Conservation (phyloP, 129 eudicot species). For the Chrysanthemum lavandulifolium region DNA sequence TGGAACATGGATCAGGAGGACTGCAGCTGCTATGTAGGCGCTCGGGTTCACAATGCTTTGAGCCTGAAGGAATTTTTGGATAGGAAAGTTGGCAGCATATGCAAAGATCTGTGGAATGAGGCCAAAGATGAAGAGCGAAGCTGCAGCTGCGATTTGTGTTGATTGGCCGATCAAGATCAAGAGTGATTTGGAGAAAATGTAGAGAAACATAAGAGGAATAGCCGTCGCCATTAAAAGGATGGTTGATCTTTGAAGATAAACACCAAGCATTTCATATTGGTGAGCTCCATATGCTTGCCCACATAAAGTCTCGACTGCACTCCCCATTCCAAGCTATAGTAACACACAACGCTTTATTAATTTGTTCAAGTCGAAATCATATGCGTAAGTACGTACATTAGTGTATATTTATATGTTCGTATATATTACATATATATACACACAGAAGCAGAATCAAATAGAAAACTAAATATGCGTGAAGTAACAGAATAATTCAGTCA, state of each 20-base stretch:
- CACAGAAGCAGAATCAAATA: too few relatives aligned
- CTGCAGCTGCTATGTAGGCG: conserved; percentile 41
- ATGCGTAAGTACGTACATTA: neutral
- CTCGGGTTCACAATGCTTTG: conserved; percentile 62
- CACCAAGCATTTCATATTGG: conserved; percentile 46
- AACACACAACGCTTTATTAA: neutral
- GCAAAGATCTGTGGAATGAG: conserved; percentile 63
- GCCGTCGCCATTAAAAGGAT: conserved; percentile 39
- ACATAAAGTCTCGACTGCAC: conserved; percentile 56
- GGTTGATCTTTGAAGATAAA: conserved; percentile 55
- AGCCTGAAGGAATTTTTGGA: conserved; percentile 54
- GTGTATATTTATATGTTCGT: too few relatives aligned
- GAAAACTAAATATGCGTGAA: too few relatives aligned
- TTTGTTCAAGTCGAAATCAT: neutral
- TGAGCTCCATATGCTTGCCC: conserved; percentile 62
- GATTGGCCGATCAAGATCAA: conserved; percentile 48
- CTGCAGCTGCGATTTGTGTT: conserved; percentile 33
- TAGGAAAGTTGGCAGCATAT: conserved; percentile 48
- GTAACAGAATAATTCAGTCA: too few relatives aligned
- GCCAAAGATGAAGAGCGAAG: conserved; percentile 51
- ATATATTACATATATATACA: too few relatives aligned
- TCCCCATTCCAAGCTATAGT: conserved; percentile 55
- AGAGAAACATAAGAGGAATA: conserved; percentile 42
- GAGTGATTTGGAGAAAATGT: conserved; percentile 46
- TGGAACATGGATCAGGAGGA: conserved; percentile 34